These are phyloP conservation scores for Neurospora pannonica DNA, from an alignment of 495 filamentous ascomycete genomes.

Conservation along the genomic window DNA sequence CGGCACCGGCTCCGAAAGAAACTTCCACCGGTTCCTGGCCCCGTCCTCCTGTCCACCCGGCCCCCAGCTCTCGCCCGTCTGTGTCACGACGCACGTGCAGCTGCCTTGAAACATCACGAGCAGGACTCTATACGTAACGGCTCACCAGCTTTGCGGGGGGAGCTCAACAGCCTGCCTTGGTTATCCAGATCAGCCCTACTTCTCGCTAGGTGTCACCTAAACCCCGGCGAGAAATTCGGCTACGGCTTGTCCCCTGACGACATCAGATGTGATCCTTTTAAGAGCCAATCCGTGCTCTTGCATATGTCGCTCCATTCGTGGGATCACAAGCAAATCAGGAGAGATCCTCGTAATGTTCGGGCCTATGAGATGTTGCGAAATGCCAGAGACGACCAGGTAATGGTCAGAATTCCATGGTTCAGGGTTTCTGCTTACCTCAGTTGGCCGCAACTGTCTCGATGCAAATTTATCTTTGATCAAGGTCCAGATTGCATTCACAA, in stretches of 20 bases:
- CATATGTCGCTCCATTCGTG: background rate
- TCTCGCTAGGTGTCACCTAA: background rate
- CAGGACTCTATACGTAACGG: background rate
- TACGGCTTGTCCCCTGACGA: background rate
- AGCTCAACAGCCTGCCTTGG: background rate
- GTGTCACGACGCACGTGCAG: background rate
- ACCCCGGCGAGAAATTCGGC: background rate
- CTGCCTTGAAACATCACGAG: background rate
- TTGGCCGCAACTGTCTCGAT: background rate
- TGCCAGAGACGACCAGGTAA: background rate
- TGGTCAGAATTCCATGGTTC: background rate
- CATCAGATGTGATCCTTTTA: background rate
- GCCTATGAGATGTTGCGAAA: background rate
- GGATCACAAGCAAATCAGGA: background rate
- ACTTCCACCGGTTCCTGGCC: background rate
- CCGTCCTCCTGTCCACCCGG: background rate
- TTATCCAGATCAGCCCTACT: background rate
- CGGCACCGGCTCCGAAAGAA: background rate
- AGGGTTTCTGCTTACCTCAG: background rate
- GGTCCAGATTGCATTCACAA: background rate
- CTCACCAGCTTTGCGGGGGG: background rate
- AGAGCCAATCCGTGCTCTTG: background rate
- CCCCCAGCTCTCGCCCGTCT: background rate
- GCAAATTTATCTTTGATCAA: background rate
- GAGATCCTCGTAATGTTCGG: background rate